These are phyloP conservation scores for Lactarius vividus DNA, from an alignment of 768 basidiomycete species.

Conservation along the genomic window DNA sequence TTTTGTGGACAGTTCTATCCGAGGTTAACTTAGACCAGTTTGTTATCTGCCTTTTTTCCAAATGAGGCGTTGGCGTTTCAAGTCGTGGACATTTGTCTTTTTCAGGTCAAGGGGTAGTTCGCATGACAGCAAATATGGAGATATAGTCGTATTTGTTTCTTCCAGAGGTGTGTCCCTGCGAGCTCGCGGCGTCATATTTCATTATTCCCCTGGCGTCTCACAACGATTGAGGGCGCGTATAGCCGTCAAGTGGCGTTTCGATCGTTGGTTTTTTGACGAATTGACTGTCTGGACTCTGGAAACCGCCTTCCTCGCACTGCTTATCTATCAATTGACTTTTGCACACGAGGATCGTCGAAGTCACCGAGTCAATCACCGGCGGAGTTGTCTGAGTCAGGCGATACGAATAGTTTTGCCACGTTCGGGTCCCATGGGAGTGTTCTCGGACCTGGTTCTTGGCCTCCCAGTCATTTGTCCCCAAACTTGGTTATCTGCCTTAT, in stretches of 20 bases:
- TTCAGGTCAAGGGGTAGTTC: conserved; percentile 7
- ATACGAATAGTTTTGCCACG: neutral
- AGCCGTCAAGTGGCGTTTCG: neutral
- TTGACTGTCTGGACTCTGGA: no score
- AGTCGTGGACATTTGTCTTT: neutral
- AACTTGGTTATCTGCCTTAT: neutral
- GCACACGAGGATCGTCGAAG: neutral
- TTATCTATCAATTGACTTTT: neutral
- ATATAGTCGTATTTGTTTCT: neutral
- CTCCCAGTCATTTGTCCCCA: neutral
- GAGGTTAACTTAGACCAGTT: neutral
- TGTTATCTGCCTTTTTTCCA: neutral
- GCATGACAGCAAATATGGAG: neutral
- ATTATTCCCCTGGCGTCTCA: neutral
- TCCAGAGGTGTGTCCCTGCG: conserved; percentile 14
- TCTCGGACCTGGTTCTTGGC: neutral
- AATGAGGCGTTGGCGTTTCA: neutral
- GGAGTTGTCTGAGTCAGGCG: neutral
- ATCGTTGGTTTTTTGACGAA: neutral
- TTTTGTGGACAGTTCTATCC: neutral
- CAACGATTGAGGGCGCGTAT: neutral
- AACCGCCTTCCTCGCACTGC: no score
- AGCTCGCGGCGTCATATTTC: neutral
- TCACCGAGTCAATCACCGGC: neutral
- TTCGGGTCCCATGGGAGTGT: neutral